Percentiles rank a stretch among this genome's conserved stretches.
Evolutionary conservation across 2,329 filamentous ascomycete species (phyloP).

Genomic region (Cytospora chrysosperma): DNA sequence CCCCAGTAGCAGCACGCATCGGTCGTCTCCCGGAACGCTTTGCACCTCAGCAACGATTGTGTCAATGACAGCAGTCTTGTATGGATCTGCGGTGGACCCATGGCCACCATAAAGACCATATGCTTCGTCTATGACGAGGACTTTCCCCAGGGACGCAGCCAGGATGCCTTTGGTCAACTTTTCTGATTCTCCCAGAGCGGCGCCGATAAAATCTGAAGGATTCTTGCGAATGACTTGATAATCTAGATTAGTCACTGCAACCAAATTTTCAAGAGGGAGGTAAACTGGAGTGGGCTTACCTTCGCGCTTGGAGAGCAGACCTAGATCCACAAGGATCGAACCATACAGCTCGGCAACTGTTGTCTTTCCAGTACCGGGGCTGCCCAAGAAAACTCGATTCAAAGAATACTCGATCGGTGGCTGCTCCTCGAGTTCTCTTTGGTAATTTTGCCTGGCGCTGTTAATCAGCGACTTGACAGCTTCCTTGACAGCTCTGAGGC

Average conservation of each 20-base stretch:
- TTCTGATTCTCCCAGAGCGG: slow-evolving; percentile 64
- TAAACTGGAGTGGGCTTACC: slow-evolving; percentile 39
- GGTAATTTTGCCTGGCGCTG: slow-evolving; percentile 62
- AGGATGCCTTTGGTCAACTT: slow-evolving; percentile 71
- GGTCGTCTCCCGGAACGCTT: slow-evolving; percentile 66
- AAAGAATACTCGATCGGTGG: slow-evolving; percentile 58
- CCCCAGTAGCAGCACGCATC: slow-evolving; percentile 69
- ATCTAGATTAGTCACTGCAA: not conserved
- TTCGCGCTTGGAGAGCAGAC: slow-evolving; percentile 66
- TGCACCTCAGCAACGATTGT: slow-evolving; percentile 75
- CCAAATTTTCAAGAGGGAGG: not conserved
- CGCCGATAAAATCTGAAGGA: slow-evolving; percentile 71
- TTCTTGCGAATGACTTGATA: slow-evolving; percentile 63
- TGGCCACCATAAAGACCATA: slow-evolving; percentile 59
- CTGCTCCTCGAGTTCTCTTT: slow-evolving; percentile 62
- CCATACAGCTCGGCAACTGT: slow-evolving; percentile 74
- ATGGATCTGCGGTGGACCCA: slow-evolving; percentile 39
- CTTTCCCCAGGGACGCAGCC: slow-evolving; percentile 65
- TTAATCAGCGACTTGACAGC: slow-evolving; percentile 59
- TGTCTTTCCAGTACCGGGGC: slow-evolving; percentile 75
- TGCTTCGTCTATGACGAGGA: slow-evolving; percentile 78
- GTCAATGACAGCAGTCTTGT: slow-evolving; percentile 66
- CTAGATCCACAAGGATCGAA: slow-evolving; percentile 64
- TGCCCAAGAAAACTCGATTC: slow-evolving; percentile 69
- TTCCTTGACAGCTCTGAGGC: slow-evolving; percentile 61